phyloP scores from a whole-genome alignment of 495 filamentous ascomycete genomes.

The Talaromyces thailandensis region DNA sequence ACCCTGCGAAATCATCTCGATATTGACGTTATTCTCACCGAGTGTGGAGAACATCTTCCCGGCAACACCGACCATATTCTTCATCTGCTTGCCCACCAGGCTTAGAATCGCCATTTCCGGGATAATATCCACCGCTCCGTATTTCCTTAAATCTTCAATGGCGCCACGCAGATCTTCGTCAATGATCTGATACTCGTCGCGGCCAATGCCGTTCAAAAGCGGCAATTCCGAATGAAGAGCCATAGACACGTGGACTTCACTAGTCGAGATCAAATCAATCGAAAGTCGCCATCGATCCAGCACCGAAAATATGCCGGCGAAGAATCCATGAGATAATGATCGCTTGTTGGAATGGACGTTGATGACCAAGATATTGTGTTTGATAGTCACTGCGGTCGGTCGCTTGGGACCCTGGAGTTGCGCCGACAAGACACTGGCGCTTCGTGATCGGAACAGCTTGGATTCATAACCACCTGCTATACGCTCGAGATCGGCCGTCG shows the following conservation, averaged over 20 bases:
- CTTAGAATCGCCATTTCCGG: constrained; percentile 86
- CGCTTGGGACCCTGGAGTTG: constrained; percentile 49
- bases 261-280: constrained; percentile 88
- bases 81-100: constrained; percentile 88
- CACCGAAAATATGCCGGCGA: constrained; percentile 81
- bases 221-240: constrained; percentile 67
- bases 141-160: constrained; percentile 59
- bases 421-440: constrained; percentile 31
- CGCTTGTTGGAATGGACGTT: constrained; percentile 94
- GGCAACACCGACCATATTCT: constrained; percentile 85
- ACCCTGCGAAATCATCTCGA: constrained; percentile 98
- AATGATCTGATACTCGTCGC: constrained; percentile 56
- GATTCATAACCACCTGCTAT: constrained; percentile 37
- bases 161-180: constrained; percentile 56
- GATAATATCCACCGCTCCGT: constrained; percentile 77
- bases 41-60: constrained; percentile 85
- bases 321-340: constrained; percentile 80
- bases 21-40: constrained; percentile 81
- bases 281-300: constrained; percentile 71
- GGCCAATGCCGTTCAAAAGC: constrained; percentile 43
- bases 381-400: constrained; percentile 93
- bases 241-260: constrained; percentile 92
- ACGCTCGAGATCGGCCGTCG: constrained; percentile 35
- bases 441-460: constrained; percentile 37
- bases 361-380: constrained; percentile 83